These are phyloP conservation scores for Acacia pycnantha DNA, from an alignment of 331 rosid genomes.

Conservation along the genomic window DNA sequence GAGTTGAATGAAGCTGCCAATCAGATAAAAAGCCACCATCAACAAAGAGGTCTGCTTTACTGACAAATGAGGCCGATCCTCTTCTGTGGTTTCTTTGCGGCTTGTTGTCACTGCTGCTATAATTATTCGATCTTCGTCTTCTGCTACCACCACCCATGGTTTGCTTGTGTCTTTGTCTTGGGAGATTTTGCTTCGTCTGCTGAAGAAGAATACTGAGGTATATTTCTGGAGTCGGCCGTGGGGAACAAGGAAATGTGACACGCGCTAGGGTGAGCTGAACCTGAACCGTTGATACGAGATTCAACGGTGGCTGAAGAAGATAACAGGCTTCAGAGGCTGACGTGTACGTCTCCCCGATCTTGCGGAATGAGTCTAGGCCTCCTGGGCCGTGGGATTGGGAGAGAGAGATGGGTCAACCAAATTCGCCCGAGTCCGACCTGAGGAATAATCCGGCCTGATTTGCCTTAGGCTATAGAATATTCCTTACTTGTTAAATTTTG, in stretches of 20 bases:
- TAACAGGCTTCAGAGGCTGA: not conserved
- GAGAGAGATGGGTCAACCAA: not conserved
- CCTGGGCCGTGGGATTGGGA: not conserved
- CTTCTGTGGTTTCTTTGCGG: conserved; percentile 41
- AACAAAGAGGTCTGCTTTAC: conserved; percentile 43
- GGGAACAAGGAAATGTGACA: not conserved
- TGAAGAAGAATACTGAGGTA: not conserved
- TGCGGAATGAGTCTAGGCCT: not conserved
- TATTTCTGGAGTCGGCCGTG: not conserved
- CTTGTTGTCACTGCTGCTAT: conserved; percentile 20
- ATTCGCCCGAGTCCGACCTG: not conserved
- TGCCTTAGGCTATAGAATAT: not conserved
- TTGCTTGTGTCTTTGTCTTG: not conserved
- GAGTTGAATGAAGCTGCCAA: conserved; percentile 47
- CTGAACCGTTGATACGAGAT: not conserved
- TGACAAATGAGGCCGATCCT: conserved; percentile 29
- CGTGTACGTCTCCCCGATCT: conserved; percentile 4
- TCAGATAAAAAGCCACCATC: conserved; percentile 81
- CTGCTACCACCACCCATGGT: conserved; percentile 71
- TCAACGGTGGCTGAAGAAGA: not conserved
- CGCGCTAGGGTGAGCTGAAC: not conserved
- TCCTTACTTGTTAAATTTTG: not conserved
- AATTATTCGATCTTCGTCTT: conserved; percentile 34
- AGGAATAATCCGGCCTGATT: not conserved
- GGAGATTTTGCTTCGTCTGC: conserved; percentile 4